Evolutionary conservation across 2,329 filamentous ascomycete species (phyloP), one percentile per base, ranked within the genome.

Genomic region (Diaporthe longicolla): DNA sequence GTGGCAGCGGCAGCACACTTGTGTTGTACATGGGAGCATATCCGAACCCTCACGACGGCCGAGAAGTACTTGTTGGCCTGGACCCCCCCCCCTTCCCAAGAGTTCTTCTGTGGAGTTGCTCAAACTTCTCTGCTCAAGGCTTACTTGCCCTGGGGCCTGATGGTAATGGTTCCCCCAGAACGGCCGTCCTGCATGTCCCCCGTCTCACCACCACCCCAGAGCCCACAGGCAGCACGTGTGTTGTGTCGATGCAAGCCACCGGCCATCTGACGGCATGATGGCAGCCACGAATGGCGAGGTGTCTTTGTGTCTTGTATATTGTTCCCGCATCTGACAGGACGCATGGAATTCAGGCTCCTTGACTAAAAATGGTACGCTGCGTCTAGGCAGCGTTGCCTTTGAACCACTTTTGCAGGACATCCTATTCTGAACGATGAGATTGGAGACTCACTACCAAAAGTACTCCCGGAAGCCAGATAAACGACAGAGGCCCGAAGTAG

Each of bases 221-320:
- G 45, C 4, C 48, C 45, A 26, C 17, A 8, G 15, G 29, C 13
- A 45, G 29, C 63, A 66, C 63, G 63, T 66, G 61, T 66, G 63
- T 52, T 40, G 45, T 37, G n/a, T 66, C 29, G 6, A 66, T 52
- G 29, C 45, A 66, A 66, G 63, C 45, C 45, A 52, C 63, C 29
- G 63, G 45, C 63, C 63, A 26, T 66, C 26, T 50, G 61, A 66
- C 61, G 61, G 61, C 61, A 66, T 50, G 43, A 35, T 11, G 43
- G 40, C 63, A 52, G 63, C 45, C 63, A 66, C 29, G 37, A 50
- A 35, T 9, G 11, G 32, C 17, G 24, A n/a, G 37, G 35, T 59
- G 21, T 15, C 19, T 40, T 37, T 15, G 37, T 11, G 37, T 40
- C 37, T 40, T 40, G 45, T 50, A n/a, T n/a, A 40, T 59, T 40